Evolutionary conservation across 2,329 filamentous ascomycete genomes (phyloP), one percentile per base, ranked within the genome.

Genomic region (Fusarium solani-melongenae): DNA sequence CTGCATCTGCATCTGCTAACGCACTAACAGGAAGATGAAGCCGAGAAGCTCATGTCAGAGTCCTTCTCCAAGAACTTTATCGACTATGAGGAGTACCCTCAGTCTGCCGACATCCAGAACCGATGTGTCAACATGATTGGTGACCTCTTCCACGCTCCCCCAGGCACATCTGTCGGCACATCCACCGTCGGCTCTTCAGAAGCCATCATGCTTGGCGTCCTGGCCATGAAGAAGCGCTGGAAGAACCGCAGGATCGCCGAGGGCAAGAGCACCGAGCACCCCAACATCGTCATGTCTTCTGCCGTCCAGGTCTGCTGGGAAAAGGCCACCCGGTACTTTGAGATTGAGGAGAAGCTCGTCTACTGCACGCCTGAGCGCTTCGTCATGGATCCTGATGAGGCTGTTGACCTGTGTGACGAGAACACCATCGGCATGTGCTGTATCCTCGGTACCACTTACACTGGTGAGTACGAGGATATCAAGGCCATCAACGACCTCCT

Each of bases 261-360:
- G 77, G 95, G 95, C 70, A 96, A 97, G 86, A 89, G 94, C 63
- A 89, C 83, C 69, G 93, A 95, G 71, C 89, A 89, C 51, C 96
- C 96, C 64, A 98, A 98, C 84, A 92, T 98, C 70, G 86, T 98
- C 86, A 98, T 98, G 96, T 96, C 94, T 78, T 94, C 94, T 29
- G 95, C 96, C 34, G 96, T 98, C 3, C 96, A 98, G 84, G 96
- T 98, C 44, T 98, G 95, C 88, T 98, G 95, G 95, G 95, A 98
- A 83, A 98, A 98, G 86, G 92, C 93, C 1, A 91, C 92, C 6
- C 89, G 94, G 60, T 97, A 97, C 85, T 96, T 97, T 78, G 96
- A 98, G 79, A 90, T 98, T 46, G 96, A 98, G 76, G 95, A 98
- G 86, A 94, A 93, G 84, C 95, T 89, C 10, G 89, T 92, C 34